phyloP scores from a whole-genome alignment of 2,329 filamentous ascomycete species.

The Aspergillus quadricinctus region DNA sequence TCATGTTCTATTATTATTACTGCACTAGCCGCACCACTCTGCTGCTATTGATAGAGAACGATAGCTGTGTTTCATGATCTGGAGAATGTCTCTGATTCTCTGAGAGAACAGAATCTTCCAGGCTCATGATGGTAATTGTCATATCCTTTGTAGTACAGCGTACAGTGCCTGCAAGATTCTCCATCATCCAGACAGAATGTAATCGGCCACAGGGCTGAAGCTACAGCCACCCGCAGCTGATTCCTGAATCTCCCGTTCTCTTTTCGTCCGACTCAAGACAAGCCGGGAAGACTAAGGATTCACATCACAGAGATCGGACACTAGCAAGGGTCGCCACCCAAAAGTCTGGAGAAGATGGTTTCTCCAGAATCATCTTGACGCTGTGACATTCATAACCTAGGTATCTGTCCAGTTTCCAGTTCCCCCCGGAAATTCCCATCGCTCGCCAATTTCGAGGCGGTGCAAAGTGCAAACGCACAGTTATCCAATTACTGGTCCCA shows the following conservation, averaged over 20 bases:
- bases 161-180: not conserved
- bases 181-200: not conserved
- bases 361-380: not conserved
- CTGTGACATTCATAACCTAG: not conserved
- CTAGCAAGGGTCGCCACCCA: not conserved
- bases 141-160: not conserved
- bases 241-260: conserved; percentile 32
- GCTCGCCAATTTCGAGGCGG: conserved; percentile 4
- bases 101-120: not conserved
- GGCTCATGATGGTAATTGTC: not conserved
- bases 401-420: not conserved
- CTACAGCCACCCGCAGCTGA: conserved; percentile 16
- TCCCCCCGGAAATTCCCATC: not conserved
- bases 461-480: conserved; percentile 5
- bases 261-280: not conserved
- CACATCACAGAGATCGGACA: not conserved
- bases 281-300: conserved; percentile 1
- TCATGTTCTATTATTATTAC: not conserved
- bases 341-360: not conserved
- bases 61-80: not conserved
- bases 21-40: not conserved
- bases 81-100: not conserved
- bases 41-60: not conserved
- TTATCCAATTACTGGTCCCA: not conserved
- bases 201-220: conserved; percentile 3